Evolutionary conservation across 805 yeast genomes (phyloP).

Genomic region (Deakozyma indianensis): DNA sequence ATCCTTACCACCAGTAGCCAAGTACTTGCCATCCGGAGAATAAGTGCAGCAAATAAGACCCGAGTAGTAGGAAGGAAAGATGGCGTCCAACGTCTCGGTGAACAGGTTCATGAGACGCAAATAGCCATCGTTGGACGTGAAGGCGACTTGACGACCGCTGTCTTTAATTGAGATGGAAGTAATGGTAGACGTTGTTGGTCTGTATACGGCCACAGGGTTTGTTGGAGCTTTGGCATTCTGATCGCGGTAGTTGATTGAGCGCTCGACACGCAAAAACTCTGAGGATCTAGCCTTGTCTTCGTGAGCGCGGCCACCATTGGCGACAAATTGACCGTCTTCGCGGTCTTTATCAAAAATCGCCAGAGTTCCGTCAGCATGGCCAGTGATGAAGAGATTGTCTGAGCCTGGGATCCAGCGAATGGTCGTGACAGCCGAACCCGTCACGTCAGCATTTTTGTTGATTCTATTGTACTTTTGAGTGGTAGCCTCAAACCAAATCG

Average conservation of each 20-base stretch:
- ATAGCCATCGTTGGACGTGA: conserved; percentile 56
- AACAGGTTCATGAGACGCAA: conserved; percentile 40
- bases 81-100: conserved; percentile 32
- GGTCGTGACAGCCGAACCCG: conserved; percentile 29
- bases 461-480: conserved; percentile 34
- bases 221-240: not conserved
- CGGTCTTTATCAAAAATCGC: conserved; percentile 34
- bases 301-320: conserved; percentile 5
- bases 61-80: conserved; percentile 51
- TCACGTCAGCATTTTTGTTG: conserved; percentile 34
- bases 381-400: conserved; percentile 36
- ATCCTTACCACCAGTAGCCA: conserved; percentile 40
- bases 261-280: conserved; percentile 3
- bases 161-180: conserved; percentile 26
- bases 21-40: conserved; percentile 38
- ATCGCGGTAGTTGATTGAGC: not conserved
- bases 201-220: conserved; percentile 47
- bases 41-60: conserved; percentile 39
- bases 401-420: conserved; percentile 33
- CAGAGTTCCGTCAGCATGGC: conserved; percentile 50
- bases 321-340: conserved; percentile 26
- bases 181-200: conserved; percentile 43
- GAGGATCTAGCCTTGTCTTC: conserved; percentile 8
- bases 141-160: conserved; percentile 25
- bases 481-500: conserved; percentile 44